Conservation (phyloP, 225 moss, liverwort and hornwort genomes). For the Ulota crispa region DNA sequence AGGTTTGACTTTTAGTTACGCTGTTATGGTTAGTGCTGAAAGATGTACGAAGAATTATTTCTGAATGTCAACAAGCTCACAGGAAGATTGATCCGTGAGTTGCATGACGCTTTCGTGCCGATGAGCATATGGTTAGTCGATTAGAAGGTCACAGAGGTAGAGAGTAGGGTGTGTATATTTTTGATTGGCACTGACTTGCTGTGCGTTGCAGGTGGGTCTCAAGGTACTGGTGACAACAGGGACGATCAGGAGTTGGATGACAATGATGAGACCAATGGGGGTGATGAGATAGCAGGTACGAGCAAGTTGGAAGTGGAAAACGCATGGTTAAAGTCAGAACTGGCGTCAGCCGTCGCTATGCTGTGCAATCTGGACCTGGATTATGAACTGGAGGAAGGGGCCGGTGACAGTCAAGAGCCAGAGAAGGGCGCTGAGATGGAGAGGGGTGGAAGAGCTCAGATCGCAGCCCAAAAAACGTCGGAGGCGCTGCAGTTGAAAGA, state of each 20-base stretch:
- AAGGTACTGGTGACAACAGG: conserved; percentile 44
- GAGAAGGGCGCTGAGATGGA: conserved; percentile 48
- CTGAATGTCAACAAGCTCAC: neutral
- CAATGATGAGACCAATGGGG: conserved; percentile 61
- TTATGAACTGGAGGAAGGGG: conserved; percentile 69
- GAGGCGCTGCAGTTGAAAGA: conserved; percentile 93
- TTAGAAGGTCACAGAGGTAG: neutral
- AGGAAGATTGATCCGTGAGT: neutral
- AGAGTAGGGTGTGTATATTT: neutral
- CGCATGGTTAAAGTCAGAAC: conserved; percentile 94
- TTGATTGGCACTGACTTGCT: neutral
- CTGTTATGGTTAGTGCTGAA: neutral
- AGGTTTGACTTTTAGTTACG: no score
- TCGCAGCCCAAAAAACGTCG: conserved; percentile 67
- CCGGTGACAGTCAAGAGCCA: conserved; percentile 60
- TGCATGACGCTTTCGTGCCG: neutral
- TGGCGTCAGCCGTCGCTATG: conserved; percentile 88
- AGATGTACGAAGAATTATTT: neutral
- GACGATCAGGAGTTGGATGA: conserved; percentile 63
- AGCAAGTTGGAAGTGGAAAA: conserved; percentile 97
- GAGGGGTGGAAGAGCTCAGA: conserved; percentile 38
- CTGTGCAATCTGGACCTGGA: conserved; percentile 89
- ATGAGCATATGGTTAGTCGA: neutral
- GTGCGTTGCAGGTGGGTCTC: conserved; percentile 46
- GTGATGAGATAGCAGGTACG: conserved; percentile 90